A percentile compares a stretch with the other conserved stretches of the same genome.
Evolutionary conservation across 2,329 filamentous ascomycete species (phyloP).

Genomic region (Acarospora socialis): DNA sequence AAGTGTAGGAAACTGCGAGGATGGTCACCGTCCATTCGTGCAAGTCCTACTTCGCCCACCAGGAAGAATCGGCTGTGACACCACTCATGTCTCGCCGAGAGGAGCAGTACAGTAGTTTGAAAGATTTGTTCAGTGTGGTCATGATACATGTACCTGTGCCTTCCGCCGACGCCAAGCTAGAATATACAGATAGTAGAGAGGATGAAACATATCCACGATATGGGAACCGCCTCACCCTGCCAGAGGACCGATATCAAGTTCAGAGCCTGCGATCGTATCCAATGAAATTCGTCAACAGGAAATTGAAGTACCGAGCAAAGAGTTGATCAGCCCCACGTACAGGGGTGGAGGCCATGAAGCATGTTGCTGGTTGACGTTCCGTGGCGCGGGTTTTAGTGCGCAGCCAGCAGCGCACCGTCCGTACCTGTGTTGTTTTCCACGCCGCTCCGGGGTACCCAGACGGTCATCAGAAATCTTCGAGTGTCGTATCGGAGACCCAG

Average conservation of each 20-base stretch:
- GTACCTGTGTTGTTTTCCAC: not conserved
- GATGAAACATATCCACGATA: not conserved
- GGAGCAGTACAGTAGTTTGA: too few relatives aligned
- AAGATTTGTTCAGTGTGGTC: too few relatives aligned
- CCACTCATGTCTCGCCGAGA: too few relatives aligned
- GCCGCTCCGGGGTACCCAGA: not conserved
- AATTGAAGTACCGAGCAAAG: not conserved
- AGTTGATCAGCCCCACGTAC: too few relatives aligned
- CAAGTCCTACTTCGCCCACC: too few relatives aligned
- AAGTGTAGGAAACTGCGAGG: too few relatives aligned
- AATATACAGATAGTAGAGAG: not conserved
- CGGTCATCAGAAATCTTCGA: not conserved
- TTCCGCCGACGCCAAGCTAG: constrained; percentile 1
- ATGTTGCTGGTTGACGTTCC: too few relatives aligned
- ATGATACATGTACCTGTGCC: too few relatives aligned
- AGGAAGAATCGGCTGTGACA: too few relatives aligned
- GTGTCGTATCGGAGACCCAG: too few relatives aligned
- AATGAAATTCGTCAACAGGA: not conserved
- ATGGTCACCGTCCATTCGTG: too few relatives aligned
- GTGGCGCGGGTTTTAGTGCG: not conserved
- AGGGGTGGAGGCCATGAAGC: too few relatives aligned
- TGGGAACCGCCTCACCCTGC: not conserved
- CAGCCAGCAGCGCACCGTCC: not conserved
- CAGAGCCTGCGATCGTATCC: not conserved
- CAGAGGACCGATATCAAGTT: not conserved